Base-by-base conservation (phyloP, 23 red algal genomes). In the Gracilaria domingensis region DNA sequence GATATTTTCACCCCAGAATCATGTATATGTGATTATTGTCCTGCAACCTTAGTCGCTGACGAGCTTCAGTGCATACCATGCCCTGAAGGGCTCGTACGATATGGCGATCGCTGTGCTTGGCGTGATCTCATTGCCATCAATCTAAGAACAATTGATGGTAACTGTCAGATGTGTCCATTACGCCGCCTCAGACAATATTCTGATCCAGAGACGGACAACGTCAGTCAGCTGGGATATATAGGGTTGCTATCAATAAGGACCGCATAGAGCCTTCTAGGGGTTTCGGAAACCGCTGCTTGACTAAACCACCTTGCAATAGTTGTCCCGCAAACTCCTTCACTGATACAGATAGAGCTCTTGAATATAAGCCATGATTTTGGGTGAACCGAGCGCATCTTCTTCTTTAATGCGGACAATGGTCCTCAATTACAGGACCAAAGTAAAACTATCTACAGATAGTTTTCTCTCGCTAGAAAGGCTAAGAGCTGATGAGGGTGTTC, bases 331-430 rank as follows among this genome's bases (percentile, higher is more conserved):
- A 51, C 40, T 77, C 45, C 34, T 77, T 77, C 39, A 77, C 40
- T 51, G 72, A 50, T 50, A 30, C 23, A 30, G 72, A 77, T 14
- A 42, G 72, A 32, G 72, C 72, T 77, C 0, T 51, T 26, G 72
- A 77, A 51, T 77, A 42, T 16, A 77, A 77, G 25, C 72, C 72
- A 51, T 77, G n/a, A n/a, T n/a, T n/a, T n/a, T n/a, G n/a, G n/a
- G n/a, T n/a, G n/a, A n/a, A n/a, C n/a, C n/a, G n/a, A n/a, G n/a
- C n/a, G n/a, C n/a, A n/a, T n/a, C n/a, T n/a, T n/a, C n/a, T n/a
- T n/a, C n/a, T n/a, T n/a, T n/a, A n/a, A n/a, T n/a, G n/a, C n/a
- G n/a, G n/a, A n/a, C n/a, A n/a, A n/a, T n/a, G n/a, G n/a, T n/a
- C n/a, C n/a, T n/a, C n/a, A n/a, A n/a, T n/a, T n/a, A n/a, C n/a